Evolutionary conservation across 495 filamentous ascomycete species (phyloP).

Genomic region (Articulospora tetracladia): DNA sequence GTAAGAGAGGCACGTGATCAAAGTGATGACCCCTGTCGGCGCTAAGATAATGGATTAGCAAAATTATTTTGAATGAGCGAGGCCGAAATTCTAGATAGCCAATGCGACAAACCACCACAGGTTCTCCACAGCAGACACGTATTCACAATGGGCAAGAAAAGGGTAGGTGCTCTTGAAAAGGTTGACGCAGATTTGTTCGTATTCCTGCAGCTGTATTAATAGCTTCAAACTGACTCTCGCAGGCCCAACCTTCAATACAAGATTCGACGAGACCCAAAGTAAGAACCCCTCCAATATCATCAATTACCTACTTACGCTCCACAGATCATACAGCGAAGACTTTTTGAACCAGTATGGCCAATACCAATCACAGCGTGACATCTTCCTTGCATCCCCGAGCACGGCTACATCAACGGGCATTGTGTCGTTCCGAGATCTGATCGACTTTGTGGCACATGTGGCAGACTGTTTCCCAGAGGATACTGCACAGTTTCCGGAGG

Average conservation of each 20-base stretch:
- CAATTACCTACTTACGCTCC: neutral
- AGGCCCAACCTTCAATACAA: conserved; percentile 86
- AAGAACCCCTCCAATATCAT: conserved; percentile 26
- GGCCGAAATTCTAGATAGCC: neutral
- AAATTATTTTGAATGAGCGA: too few relatives aligned
- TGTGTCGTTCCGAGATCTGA: conserved; percentile 76
- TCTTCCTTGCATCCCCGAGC: conserved; percentile 79
- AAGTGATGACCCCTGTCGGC: too few relatives aligned
- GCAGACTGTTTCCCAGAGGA: conserved; percentile 87
- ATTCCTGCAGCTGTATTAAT: neutral
- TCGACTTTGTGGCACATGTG: conserved; percentile 88
- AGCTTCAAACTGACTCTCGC: conserved; percentile 17
- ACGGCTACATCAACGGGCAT: conserved; percentile 71
- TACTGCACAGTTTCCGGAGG: conserved; percentile 70
- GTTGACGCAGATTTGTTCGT: conserved; percentile 81
- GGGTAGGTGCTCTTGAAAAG: conserved; percentile 89
- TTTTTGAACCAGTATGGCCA: conserved; percentile 86
- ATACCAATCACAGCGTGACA: conserved; percentile 86
- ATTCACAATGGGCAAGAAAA: conserved; percentile 70
- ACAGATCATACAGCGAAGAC: conserved; percentile 77
- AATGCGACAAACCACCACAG: neutral
- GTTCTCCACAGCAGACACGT: conserved; percentile 4
- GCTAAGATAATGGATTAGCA: too few relatives aligned
- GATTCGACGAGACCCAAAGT: conserved; percentile 78
- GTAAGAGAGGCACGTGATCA: too few relatives aligned